Evolutionary conservation across 2,329 filamentous ascomycete genomes (phyloP), one percentile per base, ranked within the genome.

Genomic region (Decorospora gaudefroyi): DNA sequence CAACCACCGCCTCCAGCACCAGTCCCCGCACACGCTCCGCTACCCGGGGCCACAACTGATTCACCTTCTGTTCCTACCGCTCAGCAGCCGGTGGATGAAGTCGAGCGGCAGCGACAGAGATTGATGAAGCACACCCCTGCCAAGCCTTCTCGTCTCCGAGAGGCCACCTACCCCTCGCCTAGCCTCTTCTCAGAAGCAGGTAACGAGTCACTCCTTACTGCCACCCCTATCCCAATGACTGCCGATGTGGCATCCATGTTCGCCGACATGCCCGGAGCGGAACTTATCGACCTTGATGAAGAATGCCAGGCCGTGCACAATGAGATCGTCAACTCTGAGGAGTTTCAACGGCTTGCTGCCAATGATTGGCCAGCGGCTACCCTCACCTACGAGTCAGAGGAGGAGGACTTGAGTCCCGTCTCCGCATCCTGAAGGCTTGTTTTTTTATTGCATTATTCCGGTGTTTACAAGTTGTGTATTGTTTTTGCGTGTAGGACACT

Each of bases 1-100:
- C 65, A 70, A 35, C 45, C 62, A 13, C 68, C 68, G 9, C 68
- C 67, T 6, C 66, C 67, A 2, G 55, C 68, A 16, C 67, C 68
- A 7, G 62, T 60, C 7, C 67, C 68, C 8, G 58, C 66, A 10
- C 66, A 70, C 40, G 62, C 62, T 9, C 58, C 62, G 2, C 51
- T 70, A 12, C 67, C 67, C 19, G 49, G 47, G 26, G 47, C 51
- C 21, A 17, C 34, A 16, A 19, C 17, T 18, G 51, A 52, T 9
- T 13, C 42, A n/a, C 15, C 32, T 21, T 13, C 18, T 25, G 19
- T 34, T 10, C 22, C 49, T 13, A 27, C 46, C 7, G 11, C 47
- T 12, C 35, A 52, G 22, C 45, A 56, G 44, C 38, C 53, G 6
- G 42, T 51, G 10, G 63, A 63, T 28, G 57, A 62, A 30, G 42